phyloP scores from a whole-genome alignment of 2,329 filamentous ascomycete species.

The Colletotrichum chlorophyti region DNA sequence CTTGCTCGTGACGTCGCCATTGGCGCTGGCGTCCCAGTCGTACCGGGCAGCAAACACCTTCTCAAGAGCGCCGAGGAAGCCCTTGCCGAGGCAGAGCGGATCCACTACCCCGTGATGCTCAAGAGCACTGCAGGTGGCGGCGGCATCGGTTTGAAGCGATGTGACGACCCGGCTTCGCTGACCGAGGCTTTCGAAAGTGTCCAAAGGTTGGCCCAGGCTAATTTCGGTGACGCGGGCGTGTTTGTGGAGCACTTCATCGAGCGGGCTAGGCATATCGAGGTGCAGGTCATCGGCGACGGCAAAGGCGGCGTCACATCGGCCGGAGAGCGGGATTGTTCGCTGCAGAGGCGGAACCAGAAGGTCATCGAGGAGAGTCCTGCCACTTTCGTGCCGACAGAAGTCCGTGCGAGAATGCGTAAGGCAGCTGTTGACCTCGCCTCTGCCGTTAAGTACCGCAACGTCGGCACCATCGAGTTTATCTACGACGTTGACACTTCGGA shows the following conservation, averaged over 20 bases:
- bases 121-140: slow-evolving; percentile 57
- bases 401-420: slow-evolving; percentile 42
- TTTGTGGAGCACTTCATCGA: slow-evolving; percentile 52
- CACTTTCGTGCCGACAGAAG: slow-evolving; percentile 37
- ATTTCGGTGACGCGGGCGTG: slow-evolving; percentile 48
- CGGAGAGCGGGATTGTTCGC: slow-evolving; percentile 57
- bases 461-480: slow-evolving; percentile 54
- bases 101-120: slow-evolving; percentile 51
- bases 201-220: slow-evolving; percentile 45
- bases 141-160: slow-evolving; percentile 50
- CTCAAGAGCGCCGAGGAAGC: slow-evolving; percentile 38
- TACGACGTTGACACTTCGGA: slow-evolving; percentile 43
- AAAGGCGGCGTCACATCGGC: slow-evolving; percentile 45
- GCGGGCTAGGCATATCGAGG: slow-evolving; percentile 52
- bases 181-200: slow-evolving; percentile 42
- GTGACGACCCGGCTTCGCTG: slow-evolving; percentile 39
- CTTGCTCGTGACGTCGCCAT: slow-evolving; percentile 42
- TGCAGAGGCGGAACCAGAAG: slow-evolving; percentile 59
- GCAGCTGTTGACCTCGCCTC: slow-evolving; percentile 44
- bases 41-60: slow-evolving; percentile 41
- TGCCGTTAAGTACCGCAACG: slow-evolving; percentile 45
- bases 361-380: slow-evolving; percentile 56
- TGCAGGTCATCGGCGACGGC: slow-evolving; percentile 57
- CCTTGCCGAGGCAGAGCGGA: slow-evolving; percentile 33
- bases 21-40: slow-evolving; percentile 38